Evolutionary conservation across 306 rosid species (phyloP), one percentile per base, ranked within the genome.

Genomic region (Crataegus laevigata): DNA sequence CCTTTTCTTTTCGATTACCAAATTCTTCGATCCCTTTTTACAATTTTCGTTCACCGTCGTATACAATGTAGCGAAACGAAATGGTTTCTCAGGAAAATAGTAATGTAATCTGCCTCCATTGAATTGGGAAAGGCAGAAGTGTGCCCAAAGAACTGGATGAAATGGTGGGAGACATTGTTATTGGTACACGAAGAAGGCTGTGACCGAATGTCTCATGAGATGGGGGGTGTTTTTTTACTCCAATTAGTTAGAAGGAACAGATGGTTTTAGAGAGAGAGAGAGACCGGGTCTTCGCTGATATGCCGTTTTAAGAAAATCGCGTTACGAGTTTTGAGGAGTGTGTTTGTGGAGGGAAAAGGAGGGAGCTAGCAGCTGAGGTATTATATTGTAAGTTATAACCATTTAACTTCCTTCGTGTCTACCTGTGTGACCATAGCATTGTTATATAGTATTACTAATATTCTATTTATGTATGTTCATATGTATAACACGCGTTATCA

Each of bases 321-420:
- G 69, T 69, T 45, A 73, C 89, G 80, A 40, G 50, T 78, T 90
- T 80, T 12, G 63, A 88, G 96, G 88, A 34, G 28, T 61, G 77
- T 75, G 80, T 79, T 66, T 68, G 84, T 77, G 86, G 79, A 80
- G 68, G 74, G 76, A 59, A 71, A 66, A 28, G 36, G 29, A 71
- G 22, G 54, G 52, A 47, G 52, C 52, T 3, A n/a, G 29, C n/a
- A 66, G 36, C 36, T 21, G 14, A 43, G 62, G 52, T 47, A 17
- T 47, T 47, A 47, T 17, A 47, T 15, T 17, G 15, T 34, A 34
- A 34, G 9, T 34, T 34, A 34, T 34, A 34, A 34, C 38, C 38
- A 34, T 34, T 1, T 6, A 34, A 34, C 38, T 34, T 34, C 38
- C 38, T 34, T 34, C 38, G 6, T 34, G 38, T 34, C 9, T 34